phyloP scores from a whole-genome alignment of 768 basidiomycete genomes.

The Boletus fagicola region DNA sequence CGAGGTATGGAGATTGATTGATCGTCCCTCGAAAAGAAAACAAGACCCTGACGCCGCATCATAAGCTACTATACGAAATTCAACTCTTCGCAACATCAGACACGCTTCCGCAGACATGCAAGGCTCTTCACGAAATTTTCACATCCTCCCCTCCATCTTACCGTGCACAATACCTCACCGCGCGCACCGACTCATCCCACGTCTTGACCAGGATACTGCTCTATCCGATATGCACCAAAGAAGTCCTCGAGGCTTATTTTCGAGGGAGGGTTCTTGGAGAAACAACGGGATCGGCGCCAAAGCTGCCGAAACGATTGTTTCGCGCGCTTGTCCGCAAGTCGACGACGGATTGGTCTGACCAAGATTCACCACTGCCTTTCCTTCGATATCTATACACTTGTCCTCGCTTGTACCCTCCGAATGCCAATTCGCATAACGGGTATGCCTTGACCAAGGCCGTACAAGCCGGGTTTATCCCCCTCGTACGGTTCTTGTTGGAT shows the following conservation, averaged over 20 bases:
- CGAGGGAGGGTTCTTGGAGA: conserved; percentile 6
- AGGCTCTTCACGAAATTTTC: conserved; percentile 53
- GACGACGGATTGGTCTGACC: conserved; percentile 40
- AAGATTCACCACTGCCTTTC: conserved; percentile 61
- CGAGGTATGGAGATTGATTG: conserved; percentile 29
- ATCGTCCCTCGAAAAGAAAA: background rate
- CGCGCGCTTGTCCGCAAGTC: conserved; percentile 41
- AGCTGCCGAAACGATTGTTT: conserved; percentile 70
- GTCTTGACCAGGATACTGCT: conserved; percentile 49
- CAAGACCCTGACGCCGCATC: conserved; percentile 8
- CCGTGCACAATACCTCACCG: conserved; percentile 64
- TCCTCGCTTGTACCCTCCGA: conserved; percentile 41
- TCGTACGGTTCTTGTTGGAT: conserved; percentile 68
- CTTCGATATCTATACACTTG: conserved; percentile 54
- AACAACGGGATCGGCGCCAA: conserved; percentile 27
- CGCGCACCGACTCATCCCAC: conserved; percentile 25
- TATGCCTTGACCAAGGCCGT: conserved; percentile 84
- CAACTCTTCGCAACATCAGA: conserved; percentile 69
- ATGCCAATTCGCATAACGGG: conserved; percentile 69
- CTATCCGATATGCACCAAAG: conserved; percentile 38
- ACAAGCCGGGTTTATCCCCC: conserved; percentile 55
- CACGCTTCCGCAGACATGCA: conserved; percentile 58
- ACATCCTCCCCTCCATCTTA: conserved; percentile 53
- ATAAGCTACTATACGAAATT: conserved; percentile 75
- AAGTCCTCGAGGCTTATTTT: conserved; percentile 49